Evolutionary conservation across 495 filamentous ascomycete genomes (phyloP), one percentile per base, ranked within the genome.

Genomic region (Annulohypoxylon bovei): DNA sequence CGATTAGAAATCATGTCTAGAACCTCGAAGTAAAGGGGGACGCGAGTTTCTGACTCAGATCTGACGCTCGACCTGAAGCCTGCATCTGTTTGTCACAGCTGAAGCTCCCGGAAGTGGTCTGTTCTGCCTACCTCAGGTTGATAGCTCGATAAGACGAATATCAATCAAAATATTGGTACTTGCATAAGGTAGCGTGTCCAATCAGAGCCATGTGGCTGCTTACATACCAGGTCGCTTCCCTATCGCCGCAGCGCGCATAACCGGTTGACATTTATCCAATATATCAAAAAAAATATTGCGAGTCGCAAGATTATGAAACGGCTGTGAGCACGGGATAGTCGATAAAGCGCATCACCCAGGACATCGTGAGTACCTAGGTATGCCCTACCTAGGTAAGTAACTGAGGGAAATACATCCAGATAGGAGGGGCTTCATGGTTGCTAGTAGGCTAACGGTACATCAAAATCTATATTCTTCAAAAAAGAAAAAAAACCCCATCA

Each of bases 171-270:
- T 49, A 68, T 63, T 63, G 66, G 44, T 52, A 63, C 52, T 8
- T 63, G 33, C 58, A 57, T 55, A 23, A 6, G 3, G 30, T 2
- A 23, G n/a, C 7, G 9, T 47, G 37, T n/a, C 56, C 52, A 63
- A 71, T 66, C 14, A n/a, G 42, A 52, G 42, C 27, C 18, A 1
- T 42, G 58, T 64, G 53, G 67, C 61, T 65, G 55, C 28, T 60
- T 20, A 42, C 28, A 55, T 20, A 42, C 11, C 14, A 35, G 30
- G 14, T 30, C 22, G 11, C 47, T 25, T 27, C 42, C 8, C 46
- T 46, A 27, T 8, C 22, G 46, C 46, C 46, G n/a, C 46, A 6
- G 12, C n/a, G 23, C 4, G 23, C 11, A 2, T 27, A 14, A 16
- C 44, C 23, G 25, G 12, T 27, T 14, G 23, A 50, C 28, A 50